Conservation (phyloP, 345 rosid species). For the Mercurialis annua region DNA sequence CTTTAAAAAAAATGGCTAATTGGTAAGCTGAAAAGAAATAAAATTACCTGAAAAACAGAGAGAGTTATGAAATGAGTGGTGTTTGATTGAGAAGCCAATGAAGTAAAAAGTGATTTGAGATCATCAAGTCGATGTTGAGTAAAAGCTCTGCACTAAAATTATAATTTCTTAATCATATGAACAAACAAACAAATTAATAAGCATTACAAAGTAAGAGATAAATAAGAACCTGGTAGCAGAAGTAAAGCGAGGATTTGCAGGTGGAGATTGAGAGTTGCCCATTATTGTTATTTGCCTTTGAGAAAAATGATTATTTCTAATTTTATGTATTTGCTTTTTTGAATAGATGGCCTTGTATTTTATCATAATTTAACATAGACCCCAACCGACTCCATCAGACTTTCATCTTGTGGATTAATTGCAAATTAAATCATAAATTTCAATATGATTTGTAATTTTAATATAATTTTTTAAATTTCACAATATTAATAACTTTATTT, state of each 20-base stretch:
- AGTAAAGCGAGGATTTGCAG: constrained; percentile 43
- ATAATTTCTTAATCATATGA: not conserved
- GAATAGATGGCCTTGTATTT: not conserved
- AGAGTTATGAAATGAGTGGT: constrained; percentile 44
- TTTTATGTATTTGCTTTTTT: not conserved
- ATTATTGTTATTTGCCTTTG: constrained; percentile 14
- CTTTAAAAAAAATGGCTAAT: not conserved
- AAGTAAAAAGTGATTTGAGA: constrained; percentile 50
- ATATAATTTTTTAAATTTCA: too few species aligned
- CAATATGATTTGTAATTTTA: too few species aligned
- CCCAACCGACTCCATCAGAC: not conserved
- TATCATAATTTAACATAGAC: not conserved
- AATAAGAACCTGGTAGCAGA: constrained; percentile 47
- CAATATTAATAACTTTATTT: too few species aligned
- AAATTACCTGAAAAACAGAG: constrained; percentile 58
- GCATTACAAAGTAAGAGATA: not conserved
- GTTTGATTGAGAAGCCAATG: constrained; percentile 63
- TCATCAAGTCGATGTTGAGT: constrained; percentile 59
- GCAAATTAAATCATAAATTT: too few species aligned
- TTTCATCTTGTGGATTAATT: too few species aligned
- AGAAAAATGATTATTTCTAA: not conserved
- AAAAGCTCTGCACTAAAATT: constrained; percentile 52
- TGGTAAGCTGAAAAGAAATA: not conserved
- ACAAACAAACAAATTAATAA: not conserved
- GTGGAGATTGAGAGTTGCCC: constrained; percentile 51